phyloP scores from a whole-genome alignment of 169 alveolate genomes.

The Eimeria zaria region DNA sequence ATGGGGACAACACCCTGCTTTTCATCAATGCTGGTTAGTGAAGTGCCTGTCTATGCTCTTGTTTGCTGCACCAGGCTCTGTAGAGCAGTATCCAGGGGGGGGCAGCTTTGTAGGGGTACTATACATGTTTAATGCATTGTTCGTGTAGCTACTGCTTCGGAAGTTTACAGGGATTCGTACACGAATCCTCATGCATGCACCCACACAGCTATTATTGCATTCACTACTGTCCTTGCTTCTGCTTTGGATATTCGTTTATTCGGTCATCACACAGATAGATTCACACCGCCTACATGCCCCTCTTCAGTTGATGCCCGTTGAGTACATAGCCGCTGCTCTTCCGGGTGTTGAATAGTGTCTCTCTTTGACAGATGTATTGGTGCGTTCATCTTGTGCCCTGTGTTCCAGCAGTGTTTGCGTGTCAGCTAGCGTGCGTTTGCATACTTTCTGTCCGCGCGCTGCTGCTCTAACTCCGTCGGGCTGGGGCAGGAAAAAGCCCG shows the following conservation, averaged over 20 bases:
- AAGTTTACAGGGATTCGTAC: too few species aligned
- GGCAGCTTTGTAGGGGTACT: not conserved
- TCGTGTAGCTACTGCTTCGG: not conserved
- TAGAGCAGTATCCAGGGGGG: not conserved
- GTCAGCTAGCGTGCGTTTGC: not conserved
- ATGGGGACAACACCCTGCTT: slow-evolving; percentile 96
- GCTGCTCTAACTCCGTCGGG: not conserved
- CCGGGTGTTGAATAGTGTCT: not conserved
- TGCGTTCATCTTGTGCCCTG: not conserved
- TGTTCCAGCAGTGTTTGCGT: slow-evolving; percentile 1
- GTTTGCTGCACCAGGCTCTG: not conserved
- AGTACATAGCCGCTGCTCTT: not conserved
- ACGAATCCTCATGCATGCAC: not conserved
- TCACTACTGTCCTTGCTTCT: not conserved
- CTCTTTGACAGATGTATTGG: not conserved
- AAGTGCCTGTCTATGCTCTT: not conserved
- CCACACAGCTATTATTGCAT: not conserved
- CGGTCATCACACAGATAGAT: not conserved
- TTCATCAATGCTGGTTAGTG: slow-evolving; percentile 94
- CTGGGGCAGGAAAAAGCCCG: not conserved
- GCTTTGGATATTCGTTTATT: not conserved
- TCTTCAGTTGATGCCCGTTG: not conserved
- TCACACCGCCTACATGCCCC: not conserved
- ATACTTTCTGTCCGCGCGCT: not conserved
- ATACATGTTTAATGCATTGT: not conserved